Base-by-base conservation (phyloP, 495 filamentous ascomycete species). In the Penicillium cosmopolitanum region DNA sequence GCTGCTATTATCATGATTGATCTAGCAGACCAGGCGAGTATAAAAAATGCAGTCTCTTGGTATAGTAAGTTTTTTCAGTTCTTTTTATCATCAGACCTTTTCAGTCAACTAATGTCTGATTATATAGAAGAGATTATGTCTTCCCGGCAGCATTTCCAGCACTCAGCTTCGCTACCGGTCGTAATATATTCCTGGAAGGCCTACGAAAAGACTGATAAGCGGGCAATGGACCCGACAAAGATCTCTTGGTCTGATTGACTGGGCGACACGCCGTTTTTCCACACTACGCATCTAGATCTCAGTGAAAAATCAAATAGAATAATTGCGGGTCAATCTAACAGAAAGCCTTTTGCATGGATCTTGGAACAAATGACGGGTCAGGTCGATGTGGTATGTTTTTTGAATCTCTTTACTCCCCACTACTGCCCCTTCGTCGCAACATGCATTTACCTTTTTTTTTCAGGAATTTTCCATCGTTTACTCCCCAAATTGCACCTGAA, bases 1-100 rank as follows among this genome's bases (percentile, higher is more conserved):
- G 36, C 36, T 40, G 36, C 36, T 2, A 40, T 40, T 40, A 40
- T 40, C 11, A 40, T 40, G 36, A 9, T 40, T 40, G 36, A 40
- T 40, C 36, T n/a, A 40, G 36, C 36, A 40, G 36, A 40, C 15
- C 36, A n/a, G 36, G 36, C 36, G 36, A 40, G 36, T 40, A 40
- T 40, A 5, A 9, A 40, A n/a, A 40, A 40, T 15, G 15, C 36
- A 13, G 15, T n/a, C 36, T 40, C 12, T 40, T 40, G 36, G 36
- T 40, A 40, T 40, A 40, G 36, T n/a, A n/a, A 40, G 36, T 40
- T 0, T 12, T 40, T 9, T 40, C 7, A 31, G 5, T 40, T 40
- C 36, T n/a, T 40, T 40, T 13, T 40, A 40, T 8, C 10, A n/a
- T 40, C 36, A 6, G 11, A 4, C 15, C 23, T n/a, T 5, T 40